Evolutionary conservation across 2,329 filamentous ascomycete genomes (phyloP).

Genomic region (Hypoxylon sp.): DNA sequence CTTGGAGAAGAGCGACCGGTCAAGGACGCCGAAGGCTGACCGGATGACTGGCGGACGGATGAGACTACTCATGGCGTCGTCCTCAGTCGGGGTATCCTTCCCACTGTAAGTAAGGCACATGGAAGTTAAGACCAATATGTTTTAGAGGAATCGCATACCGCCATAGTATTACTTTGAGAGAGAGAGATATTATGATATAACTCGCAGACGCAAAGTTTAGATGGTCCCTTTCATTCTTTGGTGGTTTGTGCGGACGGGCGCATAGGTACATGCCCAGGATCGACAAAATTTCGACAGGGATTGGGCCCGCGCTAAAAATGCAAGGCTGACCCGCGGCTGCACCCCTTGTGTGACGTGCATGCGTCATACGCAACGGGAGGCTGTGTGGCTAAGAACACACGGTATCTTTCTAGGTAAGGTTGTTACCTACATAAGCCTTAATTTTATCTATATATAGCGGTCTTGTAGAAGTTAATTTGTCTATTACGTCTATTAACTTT

Average conservation of each 20-base stretch:
- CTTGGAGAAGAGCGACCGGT: constrained; percentile 86
- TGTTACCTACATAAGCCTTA: neutral
- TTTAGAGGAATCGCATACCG: constrained; percentile 35
- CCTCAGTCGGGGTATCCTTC: constrained; percentile 49
- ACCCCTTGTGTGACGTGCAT: constrained; percentile 27
- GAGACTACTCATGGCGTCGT: constrained; percentile 58
- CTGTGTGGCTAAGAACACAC: constrained; percentile 29
- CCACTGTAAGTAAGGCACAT: constrained; percentile 3
- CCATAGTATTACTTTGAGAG: constrained; percentile 44
- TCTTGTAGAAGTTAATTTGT: too few relatives aligned
- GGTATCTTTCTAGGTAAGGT: neutral
- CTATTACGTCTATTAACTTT: too few relatives aligned
- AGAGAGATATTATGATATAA: constrained; percentile 3
- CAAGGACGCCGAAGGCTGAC: constrained; percentile 78
- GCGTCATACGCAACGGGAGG: constrained; percentile 48
- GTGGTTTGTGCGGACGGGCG: constrained; percentile 28
- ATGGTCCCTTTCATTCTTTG: neutral
- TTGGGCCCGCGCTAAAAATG: constrained; percentile 31
- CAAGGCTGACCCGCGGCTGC: constrained; percentile 43
- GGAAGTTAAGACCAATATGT: neutral
- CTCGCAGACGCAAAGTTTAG: constrained; percentile 15
- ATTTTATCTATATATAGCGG: too few relatives aligned
- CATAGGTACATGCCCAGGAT: constrained; percentile 20
- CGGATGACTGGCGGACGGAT: constrained; percentile 87
- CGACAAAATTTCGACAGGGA: constrained; percentile 42